Percentiles rank a stretch among this genome's conserved stretches.
phyloP scores from a whole-genome alignment of 345 rosid species.

The Gossypium mustelinum region DNA sequence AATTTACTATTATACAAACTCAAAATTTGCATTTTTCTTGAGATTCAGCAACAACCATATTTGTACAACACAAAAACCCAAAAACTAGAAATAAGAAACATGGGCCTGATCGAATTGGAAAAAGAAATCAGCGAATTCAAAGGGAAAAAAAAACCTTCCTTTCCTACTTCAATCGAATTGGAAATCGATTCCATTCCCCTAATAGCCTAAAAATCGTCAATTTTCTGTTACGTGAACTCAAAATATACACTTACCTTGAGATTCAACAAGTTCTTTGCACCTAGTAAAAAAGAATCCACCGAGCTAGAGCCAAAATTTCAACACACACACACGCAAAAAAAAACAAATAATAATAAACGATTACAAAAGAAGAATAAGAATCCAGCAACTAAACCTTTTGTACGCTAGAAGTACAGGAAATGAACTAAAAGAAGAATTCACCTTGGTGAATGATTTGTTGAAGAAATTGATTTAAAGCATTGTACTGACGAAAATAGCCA shows the following conservation, averaged over 20 bases:
- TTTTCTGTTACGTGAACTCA: background rate
- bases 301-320: background rate
- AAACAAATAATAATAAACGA: background rate
- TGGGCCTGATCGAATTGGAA: background rate
- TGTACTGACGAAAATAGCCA: background rate
- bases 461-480: slow-evolving; percentile 5
- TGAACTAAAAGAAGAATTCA: slow-evolving; percentile 13
- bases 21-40: background rate
- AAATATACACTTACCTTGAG: background rate
- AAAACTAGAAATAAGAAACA: background rate
- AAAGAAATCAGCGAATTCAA: too few relatives aligned
- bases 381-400: background rate
- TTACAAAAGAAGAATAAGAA: background rate
- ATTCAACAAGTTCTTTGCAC: slow-evolving; percentile 1
- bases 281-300: background rate
- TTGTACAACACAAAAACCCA: background rate
- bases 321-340: background rate
- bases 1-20: background rate
- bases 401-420: background rate
- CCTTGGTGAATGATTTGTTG: background rate
- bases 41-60: background rate
- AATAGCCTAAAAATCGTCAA: background rate
- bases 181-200: slow-evolving; percentile 44
- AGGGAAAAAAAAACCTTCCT: slow-evolving; percentile 45
- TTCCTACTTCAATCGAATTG: slow-evolving; percentile 63